phyloP scores from a whole-genome alignment of 495 filamentous ascomycete genomes.

The Penicillium maclennaniae region DNA sequence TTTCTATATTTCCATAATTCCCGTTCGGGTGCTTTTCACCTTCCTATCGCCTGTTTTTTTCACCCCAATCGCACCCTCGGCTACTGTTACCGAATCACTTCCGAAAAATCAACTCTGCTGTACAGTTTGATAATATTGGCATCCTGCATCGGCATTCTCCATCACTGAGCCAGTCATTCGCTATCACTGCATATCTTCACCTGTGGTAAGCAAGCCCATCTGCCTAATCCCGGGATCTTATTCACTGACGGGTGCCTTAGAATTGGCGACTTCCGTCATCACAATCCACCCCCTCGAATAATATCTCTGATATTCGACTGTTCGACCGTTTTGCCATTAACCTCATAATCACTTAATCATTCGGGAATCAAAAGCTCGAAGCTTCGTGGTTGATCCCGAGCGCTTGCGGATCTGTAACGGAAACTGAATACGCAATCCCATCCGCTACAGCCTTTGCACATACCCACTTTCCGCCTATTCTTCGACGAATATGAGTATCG shows the following conservation, averaged over 20 bases:
- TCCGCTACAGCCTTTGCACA: constrained; percentile 32
- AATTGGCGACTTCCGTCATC: constrained; percentile 14
- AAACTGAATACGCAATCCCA: constrained; percentile 14
- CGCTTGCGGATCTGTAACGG: constrained; percentile 14
- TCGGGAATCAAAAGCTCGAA: constrained; percentile 21
- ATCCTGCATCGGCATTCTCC: constrained; percentile 8
- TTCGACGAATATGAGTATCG: constrained; percentile 67
- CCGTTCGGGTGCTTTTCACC: constrained; percentile 1
- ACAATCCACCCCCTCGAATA: constrained; percentile 13
- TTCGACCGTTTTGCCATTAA: constrained; percentile 19
- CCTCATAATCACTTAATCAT: constrained; percentile 40
- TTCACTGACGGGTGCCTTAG: constrained; percentile 16
- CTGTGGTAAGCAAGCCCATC: constrained; percentile 19
- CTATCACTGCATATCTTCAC: constrained; percentile 19
- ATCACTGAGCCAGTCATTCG: constrained; percentile 13
- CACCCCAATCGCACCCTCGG: neutral
- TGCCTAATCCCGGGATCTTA: neutral
- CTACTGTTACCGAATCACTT: constrained; percentile 1
- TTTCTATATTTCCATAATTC: constrained; percentile 22
- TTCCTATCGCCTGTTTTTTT: constrained; percentile 8
- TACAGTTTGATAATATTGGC: constrained; percentile 25
- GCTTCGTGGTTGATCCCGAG: constrained; percentile 34
- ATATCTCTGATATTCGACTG: constrained; percentile 10
- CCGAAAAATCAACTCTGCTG: constrained; percentile 7
- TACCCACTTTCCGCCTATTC: constrained; percentile 25